Conservation (phyloP, 2,329 filamentous ascomycete species). For the Fusarium sp. region DNA sequence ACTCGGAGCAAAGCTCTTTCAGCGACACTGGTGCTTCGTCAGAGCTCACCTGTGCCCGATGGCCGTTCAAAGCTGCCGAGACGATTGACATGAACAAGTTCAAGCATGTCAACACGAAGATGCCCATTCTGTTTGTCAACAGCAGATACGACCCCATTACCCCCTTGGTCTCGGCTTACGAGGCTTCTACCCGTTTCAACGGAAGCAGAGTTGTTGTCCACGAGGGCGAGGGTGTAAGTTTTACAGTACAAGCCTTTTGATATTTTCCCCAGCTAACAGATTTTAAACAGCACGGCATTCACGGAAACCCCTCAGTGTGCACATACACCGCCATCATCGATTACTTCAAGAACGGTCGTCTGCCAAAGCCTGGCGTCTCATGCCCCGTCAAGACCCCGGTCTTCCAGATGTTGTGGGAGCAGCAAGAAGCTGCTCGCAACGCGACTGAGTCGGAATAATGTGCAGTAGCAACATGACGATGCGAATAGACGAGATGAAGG, state of each 20-base stretch:
- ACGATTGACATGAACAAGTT: not conserved
- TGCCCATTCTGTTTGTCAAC: not conserved
- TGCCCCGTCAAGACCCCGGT: not conserved
- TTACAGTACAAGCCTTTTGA: not conserved
- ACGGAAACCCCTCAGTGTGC: not conserved
- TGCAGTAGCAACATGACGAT: not conserved
- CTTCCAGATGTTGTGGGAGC: not conserved
- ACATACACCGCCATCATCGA: not conserved
- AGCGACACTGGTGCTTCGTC: not conserved
- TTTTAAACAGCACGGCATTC: not conserved
- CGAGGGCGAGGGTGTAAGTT: conserved; percentile 4
- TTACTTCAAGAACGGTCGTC: not conserved
- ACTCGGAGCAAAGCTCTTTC: conserved; percentile 4
- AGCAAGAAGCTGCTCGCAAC: not conserved
- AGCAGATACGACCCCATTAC: conserved; percentile 1
- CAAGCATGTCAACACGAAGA: not conserved
- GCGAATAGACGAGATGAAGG: not conserved
- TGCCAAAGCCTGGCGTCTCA: not conserved
- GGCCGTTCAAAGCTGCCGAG: conserved; percentile 2
- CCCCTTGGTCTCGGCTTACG: not conserved
- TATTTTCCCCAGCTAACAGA: not conserved
- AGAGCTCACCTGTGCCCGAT: not conserved
- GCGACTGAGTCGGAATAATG: not conserved
- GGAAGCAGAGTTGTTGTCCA: conserved; percentile 1
- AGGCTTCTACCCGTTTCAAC: not conserved